Percentiles rank a stretch among this genome's conserved stretches.
Evolutionary conservation across 352 stramenopile species (phyloP).

Genomic region (Phytophthora brassicae): DNA sequence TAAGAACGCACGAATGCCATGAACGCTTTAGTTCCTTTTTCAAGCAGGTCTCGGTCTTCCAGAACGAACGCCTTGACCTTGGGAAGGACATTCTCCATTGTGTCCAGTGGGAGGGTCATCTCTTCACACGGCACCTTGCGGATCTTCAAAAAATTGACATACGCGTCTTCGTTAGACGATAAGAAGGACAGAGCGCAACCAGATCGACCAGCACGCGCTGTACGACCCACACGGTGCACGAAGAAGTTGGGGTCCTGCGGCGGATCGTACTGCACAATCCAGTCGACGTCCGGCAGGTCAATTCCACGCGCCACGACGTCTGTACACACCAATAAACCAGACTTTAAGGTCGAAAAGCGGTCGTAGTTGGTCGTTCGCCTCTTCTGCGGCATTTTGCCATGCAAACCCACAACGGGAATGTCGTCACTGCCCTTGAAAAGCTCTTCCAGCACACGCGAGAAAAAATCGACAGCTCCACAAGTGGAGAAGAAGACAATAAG

Average conservation of each 20-base stretch:
- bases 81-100: conserved; percentile 84
- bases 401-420: conserved; percentile 75
- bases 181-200: conserved; percentile 96
- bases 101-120: conserved; percentile 63
- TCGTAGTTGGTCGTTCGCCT: conserved; percentile 85
- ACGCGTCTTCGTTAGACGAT: conserved; percentile 95
- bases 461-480: conserved; percentile 99
- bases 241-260: conserved; percentile 98
- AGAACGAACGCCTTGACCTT: conserved; percentile 89
- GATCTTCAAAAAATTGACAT: conserved; percentile 96
- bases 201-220: conserved; percentile 92
- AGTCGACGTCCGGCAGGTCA: conserved; percentile 98
- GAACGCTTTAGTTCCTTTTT: conserved; percentile 98
- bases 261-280: conserved; percentile 99
- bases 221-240: conserved; percentile 98
- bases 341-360: conserved; percentile 50
- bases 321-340: conserved; percentile 96
- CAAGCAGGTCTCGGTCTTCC: conserved; percentile 95
- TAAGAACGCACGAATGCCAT: conserved; percentile 99
- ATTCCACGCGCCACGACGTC: conserved; percentile 98
- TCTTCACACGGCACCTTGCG: conserved; percentile 92
- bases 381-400: conserved; percentile 95
- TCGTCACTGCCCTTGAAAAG: conserved; percentile 46
- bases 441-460: conserved; percentile 88
- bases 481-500: conserved; percentile 99